Evolutionary conservation across 2,329 filamentous ascomycete genomes (phyloP).

Genomic region (Aspergillus costaricaensis): DNA sequence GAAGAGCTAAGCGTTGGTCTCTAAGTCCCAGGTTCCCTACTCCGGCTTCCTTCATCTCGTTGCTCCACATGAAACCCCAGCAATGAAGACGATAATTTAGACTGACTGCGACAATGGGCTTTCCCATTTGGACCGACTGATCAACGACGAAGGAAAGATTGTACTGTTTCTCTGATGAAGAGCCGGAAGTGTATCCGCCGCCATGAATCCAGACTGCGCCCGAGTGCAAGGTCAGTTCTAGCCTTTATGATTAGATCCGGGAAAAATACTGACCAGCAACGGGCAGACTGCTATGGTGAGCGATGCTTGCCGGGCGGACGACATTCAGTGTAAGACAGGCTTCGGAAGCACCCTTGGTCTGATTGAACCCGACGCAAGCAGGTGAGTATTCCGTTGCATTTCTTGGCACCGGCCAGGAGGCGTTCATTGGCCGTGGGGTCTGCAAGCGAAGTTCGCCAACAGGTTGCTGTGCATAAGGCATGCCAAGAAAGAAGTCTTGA

Average conservation of each 20-base stretch:
- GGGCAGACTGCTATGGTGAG: constrained; percentile 2
- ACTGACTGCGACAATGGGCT: constrained; percentile 53
- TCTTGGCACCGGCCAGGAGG: background rate
- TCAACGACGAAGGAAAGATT: constrained; percentile 61
- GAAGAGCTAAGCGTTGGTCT: constrained; percentile 34
- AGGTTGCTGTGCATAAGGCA: constrained; percentile 21
- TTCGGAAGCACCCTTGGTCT: constrained; percentile 9
- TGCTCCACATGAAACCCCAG: constrained; percentile 53
- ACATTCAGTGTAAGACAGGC: constrained; percentile 28
- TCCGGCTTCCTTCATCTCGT: constrained; percentile 26
- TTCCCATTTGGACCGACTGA: constrained; percentile 50
- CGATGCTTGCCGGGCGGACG: constrained; percentile 14
- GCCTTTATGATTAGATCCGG: too few relatives aligned
- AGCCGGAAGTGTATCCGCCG: constrained; percentile 47
- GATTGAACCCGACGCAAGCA: background rate
- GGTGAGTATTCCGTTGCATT: constrained; percentile 6
- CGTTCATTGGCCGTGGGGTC: constrained; percentile 10
- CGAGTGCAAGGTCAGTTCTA: too few relatives aligned
- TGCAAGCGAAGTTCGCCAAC: constrained; percentile 7
- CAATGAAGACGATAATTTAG: constrained; percentile 54
- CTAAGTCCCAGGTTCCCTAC: constrained; percentile 32
- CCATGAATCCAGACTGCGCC: constrained; percentile 26
- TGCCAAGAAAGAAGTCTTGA: constrained; percentile 23
- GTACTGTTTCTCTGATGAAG: constrained; percentile 43
- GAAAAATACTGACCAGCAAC: constrained; percentile 1